A percentile compares a stretch with the other conserved stretches of the same genome.
phyloP scores from a whole-genome alignment of 345 rosid species.

The Geranium brycei region DNA sequence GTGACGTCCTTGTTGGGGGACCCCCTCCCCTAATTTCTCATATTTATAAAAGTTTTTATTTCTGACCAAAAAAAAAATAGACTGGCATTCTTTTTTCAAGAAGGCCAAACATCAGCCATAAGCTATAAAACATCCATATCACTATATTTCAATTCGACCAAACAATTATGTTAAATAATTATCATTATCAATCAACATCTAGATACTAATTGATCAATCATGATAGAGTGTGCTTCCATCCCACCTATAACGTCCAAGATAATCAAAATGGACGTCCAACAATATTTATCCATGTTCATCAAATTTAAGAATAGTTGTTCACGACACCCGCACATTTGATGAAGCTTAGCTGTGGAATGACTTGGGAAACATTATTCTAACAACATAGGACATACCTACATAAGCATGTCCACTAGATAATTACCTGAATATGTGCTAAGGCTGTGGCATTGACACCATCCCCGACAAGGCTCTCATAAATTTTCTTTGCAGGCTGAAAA shows the following conservation, averaged over 20 bases:
- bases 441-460: conserved; percentile 47
- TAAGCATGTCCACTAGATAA: conserved; percentile 1
- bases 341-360: too few species aligned
- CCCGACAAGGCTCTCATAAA: conserved; percentile 64
- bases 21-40: too few species aligned
- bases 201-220: not conserved
- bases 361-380: not conserved
- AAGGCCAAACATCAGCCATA: not conserved
- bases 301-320: not conserved
- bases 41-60: too few species aligned
- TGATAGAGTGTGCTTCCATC: too few species aligned
- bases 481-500: conserved; percentile 66
- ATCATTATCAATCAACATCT: not conserved
- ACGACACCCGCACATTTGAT: not conserved
- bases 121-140: not conserved
- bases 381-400: not conserved
- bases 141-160: not conserved
- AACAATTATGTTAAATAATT: not conserved
- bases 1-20: too few species aligned
- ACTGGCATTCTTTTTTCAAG: not conserved
- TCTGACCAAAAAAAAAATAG: too few species aligned
- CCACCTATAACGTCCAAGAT: not conserved
- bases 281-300: not conserved
- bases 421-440: conserved; percentile 78
- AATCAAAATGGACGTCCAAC: not conserved